Conservation (phyloP, 371 early-diverging fungal genomes). For the Saksenaea oblongispora region DNA sequence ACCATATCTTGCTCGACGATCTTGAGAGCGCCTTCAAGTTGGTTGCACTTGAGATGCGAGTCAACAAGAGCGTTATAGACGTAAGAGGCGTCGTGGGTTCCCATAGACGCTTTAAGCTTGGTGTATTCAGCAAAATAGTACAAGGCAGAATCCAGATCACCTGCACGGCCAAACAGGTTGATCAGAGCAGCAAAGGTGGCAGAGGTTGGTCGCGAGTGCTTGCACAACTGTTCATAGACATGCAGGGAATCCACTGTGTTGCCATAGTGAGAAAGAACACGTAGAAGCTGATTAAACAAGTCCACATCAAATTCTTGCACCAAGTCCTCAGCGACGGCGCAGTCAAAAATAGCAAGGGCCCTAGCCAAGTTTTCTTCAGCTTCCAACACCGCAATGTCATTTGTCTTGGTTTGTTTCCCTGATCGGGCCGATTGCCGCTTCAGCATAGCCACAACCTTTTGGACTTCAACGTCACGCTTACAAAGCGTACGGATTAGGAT, state of each 20-base stretch:
- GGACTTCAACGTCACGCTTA: constrained; percentile 51
- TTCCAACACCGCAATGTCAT: constrained; percentile 33
- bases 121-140: constrained; percentile 38
- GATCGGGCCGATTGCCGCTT: constrained; percentile 39
- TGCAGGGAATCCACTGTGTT: constrained; percentile 33
- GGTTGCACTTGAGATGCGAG: constrained; percentile 45
- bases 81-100: constrained; percentile 44
- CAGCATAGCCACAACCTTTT: constrained; percentile 47
- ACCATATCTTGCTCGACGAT: constrained; percentile 46
- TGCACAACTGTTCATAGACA: constrained; percentile 39
- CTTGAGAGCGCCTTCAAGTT: constrained; percentile 37
- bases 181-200: constrained; percentile 55
- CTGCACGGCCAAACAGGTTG: constrained; percentile 49
- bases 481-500: constrained; percentile 41
- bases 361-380: constrained; percentile 35
- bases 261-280: constrained; percentile 51
- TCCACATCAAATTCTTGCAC: constrained; percentile 43
- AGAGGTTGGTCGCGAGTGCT: constrained; percentile 29
- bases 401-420: constrained; percentile 19
- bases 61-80: constrained; percentile 55
- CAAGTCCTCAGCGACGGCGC: constrained; percentile 24
- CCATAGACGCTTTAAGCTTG: constrained; percentile 18
- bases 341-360: constrained; percentile 40
- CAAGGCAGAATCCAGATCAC: constrained; percentile 39
- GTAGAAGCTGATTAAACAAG: constrained; percentile 45